Conservation (phyloP, 345 rosid genomes). For the Brassica nigra region DNA sequence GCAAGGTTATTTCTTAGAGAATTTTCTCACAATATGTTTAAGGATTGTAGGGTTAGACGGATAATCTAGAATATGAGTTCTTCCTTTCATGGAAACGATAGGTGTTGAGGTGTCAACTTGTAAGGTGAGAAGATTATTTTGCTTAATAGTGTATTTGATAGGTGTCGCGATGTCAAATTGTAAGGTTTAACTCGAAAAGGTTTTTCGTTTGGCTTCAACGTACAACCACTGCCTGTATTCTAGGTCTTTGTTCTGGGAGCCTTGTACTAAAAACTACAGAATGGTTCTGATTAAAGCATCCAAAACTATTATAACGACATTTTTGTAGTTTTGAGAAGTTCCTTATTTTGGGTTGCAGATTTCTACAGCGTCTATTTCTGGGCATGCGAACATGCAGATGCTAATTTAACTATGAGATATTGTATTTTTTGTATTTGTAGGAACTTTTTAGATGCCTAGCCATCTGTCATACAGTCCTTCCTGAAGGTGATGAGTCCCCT, state of each 20-base stretch:
- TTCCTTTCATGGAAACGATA: conserved; percentile 13
- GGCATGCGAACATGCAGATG: conserved; percentile 11
- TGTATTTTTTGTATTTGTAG: conserved; percentile 46
- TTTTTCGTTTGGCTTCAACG: conserved; percentile 8
- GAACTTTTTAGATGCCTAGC: conserved; percentile 99
- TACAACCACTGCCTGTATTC: neutral
- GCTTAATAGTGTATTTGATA: neutral
- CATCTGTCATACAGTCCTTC: conserved; percentile 97
- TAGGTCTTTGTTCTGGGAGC: conserved; percentile 19
- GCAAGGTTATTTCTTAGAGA: conserved; percentile 66
- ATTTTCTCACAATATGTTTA: neutral
- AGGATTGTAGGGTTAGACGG: conserved; percentile 24
- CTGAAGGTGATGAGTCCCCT: conserved; percentile 97
- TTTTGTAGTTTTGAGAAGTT: neutral
- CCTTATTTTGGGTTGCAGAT: conserved; percentile 13
- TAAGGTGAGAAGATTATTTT: conserved; percentile 4
- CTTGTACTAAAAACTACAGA: conserved; percentile 10
- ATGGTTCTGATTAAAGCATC: conserved; percentile 1
- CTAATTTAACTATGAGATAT: conserved; percentile 17
- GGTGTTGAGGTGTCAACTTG: conserved; percentile 1
- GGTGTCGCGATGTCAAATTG: conserved; percentile 4
- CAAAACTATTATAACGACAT: neutral
- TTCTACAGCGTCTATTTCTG: neutral
- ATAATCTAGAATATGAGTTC: neutral
- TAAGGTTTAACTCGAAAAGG: conserved; percentile 4